These are phyloP conservation scores for Candida vartiovaarae DNA, from an alignment of 805 yeast species.

Conservation along the genomic window DNA sequence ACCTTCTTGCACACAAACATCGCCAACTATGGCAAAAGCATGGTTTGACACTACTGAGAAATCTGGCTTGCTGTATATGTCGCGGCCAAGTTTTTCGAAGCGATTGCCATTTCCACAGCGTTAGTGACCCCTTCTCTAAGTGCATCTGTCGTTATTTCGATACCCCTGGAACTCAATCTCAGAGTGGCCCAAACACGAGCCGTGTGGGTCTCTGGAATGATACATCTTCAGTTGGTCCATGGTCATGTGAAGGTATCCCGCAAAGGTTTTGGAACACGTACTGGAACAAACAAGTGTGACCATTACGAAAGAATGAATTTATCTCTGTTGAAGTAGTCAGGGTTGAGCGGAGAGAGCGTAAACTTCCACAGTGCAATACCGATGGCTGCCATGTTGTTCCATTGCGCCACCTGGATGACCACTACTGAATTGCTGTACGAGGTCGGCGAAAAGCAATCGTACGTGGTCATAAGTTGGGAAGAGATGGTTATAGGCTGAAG, in stretches of 20 bases:
- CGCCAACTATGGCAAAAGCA: constrained; percentile 83
- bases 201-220: constrained; percentile 76
- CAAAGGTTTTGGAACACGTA: constrained; percentile 76
- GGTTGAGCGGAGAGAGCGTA: constrained; percentile 77
- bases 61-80: constrained; percentile 81
- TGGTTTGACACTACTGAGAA: constrained; percentile 62
- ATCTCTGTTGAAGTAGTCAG: constrained; percentile 90
- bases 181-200: constrained; percentile 96
- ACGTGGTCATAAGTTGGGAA: constrained; percentile 27
- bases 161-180: constrained; percentile 90
- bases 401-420: constrained; percentile 99
- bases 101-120: constrained; percentile 95
- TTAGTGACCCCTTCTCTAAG: constrained; percentile 95
- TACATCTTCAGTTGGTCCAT: constrained; percentile 73
- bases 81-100: constrained; percentile 85
- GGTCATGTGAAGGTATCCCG: constrained; percentile 65
- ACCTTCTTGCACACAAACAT: constrained; percentile 98
- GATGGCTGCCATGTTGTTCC: constrained; percentile 33
- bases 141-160: constrained; percentile 97
- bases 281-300: constrained; percentile 90
- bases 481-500: too few species aligned
- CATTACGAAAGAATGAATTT: constrained; percentile 91
- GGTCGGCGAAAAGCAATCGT: constrained; percentile 81
- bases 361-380: constrained; percentile 87
- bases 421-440: constrained; percentile 79